Evolutionary conservation across 2,329 filamentous ascomycete genomes (phyloP), one percentile per base, ranked within the genome.

Genomic region (Epichloe sp.): DNA sequence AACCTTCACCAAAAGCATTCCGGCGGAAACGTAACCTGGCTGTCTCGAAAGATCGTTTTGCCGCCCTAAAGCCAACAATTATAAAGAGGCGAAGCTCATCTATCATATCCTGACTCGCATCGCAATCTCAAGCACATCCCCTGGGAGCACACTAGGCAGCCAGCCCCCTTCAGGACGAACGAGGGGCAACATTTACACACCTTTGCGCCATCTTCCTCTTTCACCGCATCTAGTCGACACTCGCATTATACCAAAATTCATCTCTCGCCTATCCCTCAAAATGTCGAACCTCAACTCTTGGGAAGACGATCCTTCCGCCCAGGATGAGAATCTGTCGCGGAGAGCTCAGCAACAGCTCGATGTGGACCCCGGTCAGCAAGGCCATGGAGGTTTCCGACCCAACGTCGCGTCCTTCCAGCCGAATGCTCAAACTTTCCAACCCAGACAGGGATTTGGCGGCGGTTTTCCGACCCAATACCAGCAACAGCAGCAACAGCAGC

Each of bases 281-380:
- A 95, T 95, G 89, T 85, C 90, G 61, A 83, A 90, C 68, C 86
- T 88, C 63, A 89, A 95, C 69, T 95, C 89, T 56, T 97, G 93
- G 87, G 90, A 97, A 72, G 88, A 95, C 63, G 87, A 90, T 63
- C 82, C 83, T 62, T 76, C 83, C 51, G 82, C 80, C 56, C 84
- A 88, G 74, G 85, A 90, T 62, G 85, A 87, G 61, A 80, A 80
- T 66, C 80, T 95, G 68, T 80, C 86, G 55, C 82, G 82, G 61
- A 86, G 90, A 74, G 72, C 86, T 38, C 80, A 85, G 61, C 80
- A 85, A 67, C 83, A 85, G 66, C 77, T 89, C 68, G 88, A 88
- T 67, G 66, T 90, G 63, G 86, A 85, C 66, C 73, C 74, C 19
- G 52, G 42, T 15, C 52, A 54, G 15, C 66, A 66, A 53, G 72